A percentile compares a stretch with the other conserved stretches of the same genome.
phyloP scores from a whole-genome alignment of 768 basidiomycete genomes.

The Lanmaoa rubissima region DNA sequence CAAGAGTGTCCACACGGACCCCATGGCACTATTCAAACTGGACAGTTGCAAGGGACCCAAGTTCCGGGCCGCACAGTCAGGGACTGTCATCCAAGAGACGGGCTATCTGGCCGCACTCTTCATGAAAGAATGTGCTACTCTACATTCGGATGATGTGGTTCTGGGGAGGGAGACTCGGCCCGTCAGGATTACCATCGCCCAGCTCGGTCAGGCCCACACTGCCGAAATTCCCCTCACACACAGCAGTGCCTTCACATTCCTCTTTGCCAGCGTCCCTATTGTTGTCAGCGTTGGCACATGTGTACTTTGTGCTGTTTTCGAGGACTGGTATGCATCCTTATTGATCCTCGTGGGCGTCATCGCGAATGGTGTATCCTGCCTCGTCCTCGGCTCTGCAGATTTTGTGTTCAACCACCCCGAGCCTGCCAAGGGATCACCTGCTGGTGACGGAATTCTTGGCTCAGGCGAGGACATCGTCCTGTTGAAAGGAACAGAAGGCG shows the following conservation, averaged over 20 bases:
- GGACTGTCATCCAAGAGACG: conserved; percentile 45
- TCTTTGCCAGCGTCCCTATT: conserved; percentile 22
- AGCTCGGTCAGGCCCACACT: conserved; percentile 9
- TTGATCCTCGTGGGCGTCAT: conserved; percentile 34
- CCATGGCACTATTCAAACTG: conserved; percentile 15
- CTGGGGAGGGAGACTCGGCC: conserved; percentile 10
- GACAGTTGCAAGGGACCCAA: conserved; percentile 45
- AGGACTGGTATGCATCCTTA: conserved; percentile 27
- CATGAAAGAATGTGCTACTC: conserved; percentile 11
- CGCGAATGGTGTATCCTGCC: conserved; percentile 28
- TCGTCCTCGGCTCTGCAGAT: conserved; percentile 24
- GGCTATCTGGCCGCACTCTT: conserved; percentile 56
- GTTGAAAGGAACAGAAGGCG: conserved; percentile 28
- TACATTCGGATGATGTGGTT: conserved; percentile 7
- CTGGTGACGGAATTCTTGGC: conserved; percentile 29
- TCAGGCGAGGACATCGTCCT: conserved; percentile 21
- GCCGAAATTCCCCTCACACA: conserved; percentile 5
- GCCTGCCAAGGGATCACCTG: conserved; percentile 25
- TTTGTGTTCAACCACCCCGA: conserved; percentile 22
- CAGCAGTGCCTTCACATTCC: background rate
- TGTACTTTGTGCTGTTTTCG: conserved; percentile 13
- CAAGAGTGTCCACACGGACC: conserved; percentile 16
- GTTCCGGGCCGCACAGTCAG: conserved; percentile 71
- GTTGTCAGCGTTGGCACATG: conserved; percentile 22
- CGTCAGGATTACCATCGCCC: conserved; percentile 9